Conservation (phyloP, 192 early-diverging fungal genomes). For the Coemansia sp. region DNA sequence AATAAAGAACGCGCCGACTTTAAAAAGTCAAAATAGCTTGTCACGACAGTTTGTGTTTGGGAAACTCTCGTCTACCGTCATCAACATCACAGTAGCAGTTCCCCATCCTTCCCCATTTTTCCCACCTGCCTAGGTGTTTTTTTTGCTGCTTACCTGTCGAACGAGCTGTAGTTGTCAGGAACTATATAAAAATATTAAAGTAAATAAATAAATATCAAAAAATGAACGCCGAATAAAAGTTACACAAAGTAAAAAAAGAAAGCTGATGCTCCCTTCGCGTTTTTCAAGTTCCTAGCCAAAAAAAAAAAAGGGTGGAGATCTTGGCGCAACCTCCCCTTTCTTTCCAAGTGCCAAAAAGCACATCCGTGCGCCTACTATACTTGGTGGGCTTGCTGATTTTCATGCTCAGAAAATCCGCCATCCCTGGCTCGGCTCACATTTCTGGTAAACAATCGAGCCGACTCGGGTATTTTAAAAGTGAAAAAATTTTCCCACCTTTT, state of each 20-base stretch:
- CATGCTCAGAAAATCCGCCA: background rate
- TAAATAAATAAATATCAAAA: conserved; percentile 5
- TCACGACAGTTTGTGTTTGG: background rate
- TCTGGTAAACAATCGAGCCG: background rate
- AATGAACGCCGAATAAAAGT: background rate
- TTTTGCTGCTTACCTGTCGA: background rate
- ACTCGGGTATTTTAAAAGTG: background rate
- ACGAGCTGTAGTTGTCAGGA: background rate
- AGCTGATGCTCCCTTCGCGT: background rate
- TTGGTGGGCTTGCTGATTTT: background rate
- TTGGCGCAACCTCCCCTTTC: background rate
- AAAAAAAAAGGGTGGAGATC: background rate
- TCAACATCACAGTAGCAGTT: conserved; percentile 1
- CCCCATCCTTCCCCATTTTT: background rate
- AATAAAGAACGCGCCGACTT: background rate
- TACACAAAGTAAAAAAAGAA: conserved; percentile 1
- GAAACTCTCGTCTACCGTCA: background rate
- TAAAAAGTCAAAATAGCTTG: background rate
- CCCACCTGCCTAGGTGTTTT: background rate
- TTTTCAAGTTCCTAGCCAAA: background rate
- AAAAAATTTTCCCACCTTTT: conserved; percentile 12
- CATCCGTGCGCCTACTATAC: background rate
- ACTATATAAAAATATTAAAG: background rate
- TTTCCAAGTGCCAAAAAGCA: background rate
- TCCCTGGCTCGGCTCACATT: background rate